phyloP scores from a whole-genome alignment of 495 filamentous ascomycete species.

The Usnea hakonensis region DNA sequence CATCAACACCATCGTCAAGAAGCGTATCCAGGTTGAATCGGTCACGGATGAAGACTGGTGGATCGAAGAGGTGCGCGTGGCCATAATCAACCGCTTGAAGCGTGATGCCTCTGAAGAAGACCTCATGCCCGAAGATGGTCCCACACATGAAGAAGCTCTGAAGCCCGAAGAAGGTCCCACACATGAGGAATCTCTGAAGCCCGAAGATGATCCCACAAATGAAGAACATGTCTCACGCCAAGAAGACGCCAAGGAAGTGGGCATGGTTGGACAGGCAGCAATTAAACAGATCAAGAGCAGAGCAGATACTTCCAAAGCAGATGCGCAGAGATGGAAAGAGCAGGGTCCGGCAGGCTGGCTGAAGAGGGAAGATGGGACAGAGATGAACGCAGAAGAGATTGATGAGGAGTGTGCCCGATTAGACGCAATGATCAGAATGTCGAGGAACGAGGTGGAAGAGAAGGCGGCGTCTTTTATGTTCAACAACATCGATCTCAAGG shows the following conservation, averaged over 20 bases:
- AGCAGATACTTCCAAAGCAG: neutral
- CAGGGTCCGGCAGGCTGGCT: neutral
- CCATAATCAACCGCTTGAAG: neutral
- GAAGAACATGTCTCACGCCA: neutral
- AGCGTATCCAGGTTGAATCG: slow-evolving; percentile 8
- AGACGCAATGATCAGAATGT: neutral
- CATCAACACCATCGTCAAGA: slow-evolving; percentile 11
- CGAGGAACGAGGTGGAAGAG: neutral
- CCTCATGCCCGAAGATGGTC: neutral
- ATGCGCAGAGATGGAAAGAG: neutral
- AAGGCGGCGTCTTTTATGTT: neutral
- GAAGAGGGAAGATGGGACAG: neutral
- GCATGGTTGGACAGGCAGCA: neutral
- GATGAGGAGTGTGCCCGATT: neutral
- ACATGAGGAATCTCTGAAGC: neutral
- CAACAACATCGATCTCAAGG: neutral
- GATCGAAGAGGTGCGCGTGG: neutral
- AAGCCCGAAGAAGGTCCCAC: neutral
- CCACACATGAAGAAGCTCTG: neutral
- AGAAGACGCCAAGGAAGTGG: neutral
- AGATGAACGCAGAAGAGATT: slow-evolving; percentile 11
- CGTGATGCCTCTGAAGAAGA: neutral
- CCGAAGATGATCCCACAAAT: neutral
- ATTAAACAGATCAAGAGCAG: neutral
- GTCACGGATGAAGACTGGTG: neutral